phyloP scores from a whole-genome alignment of 2,329 filamentous ascomycete genomes.

The Monascus ruber region DNA sequence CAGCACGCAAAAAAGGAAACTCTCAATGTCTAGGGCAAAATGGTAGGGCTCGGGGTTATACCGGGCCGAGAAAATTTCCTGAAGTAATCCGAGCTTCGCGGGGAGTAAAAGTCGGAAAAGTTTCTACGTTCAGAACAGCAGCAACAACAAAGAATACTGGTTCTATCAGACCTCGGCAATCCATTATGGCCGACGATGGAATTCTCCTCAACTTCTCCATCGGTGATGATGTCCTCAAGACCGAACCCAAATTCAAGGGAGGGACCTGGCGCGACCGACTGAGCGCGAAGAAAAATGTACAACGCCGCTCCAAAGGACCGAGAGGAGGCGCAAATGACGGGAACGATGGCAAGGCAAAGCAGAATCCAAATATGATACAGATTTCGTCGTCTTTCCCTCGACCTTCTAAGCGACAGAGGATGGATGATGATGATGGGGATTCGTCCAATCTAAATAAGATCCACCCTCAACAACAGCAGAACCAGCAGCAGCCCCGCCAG shows the following conservation, averaged over 20 bases:
- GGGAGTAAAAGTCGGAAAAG: conserved; percentile 3
- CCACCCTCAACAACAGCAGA: conserved; percentile 14
- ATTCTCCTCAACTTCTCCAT: conserved; percentile 89
- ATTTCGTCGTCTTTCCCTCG: conserved; percentile 13
- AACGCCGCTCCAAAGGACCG: conserved; percentile 38
- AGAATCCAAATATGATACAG: conserved; percentile 26
- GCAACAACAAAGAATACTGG: not conserved
- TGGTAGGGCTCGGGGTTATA: conserved; percentile 15
- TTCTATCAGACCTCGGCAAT: not conserved
- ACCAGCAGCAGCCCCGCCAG: conserved; percentile 40
- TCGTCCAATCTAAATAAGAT: not conserved
- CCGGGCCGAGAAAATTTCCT: conserved; percentile 25
- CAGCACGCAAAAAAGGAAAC: not conserved
- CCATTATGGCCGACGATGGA: conserved; percentile 78
- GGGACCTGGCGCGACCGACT: conserved; percentile 88
- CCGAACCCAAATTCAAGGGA: conserved; percentile 60
- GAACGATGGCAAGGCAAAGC: conserved; percentile 5
- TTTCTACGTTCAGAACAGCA: not conserved
- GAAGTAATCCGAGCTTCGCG: not conserved
- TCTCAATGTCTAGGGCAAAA: conserved; percentile 19
- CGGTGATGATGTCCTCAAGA: conserved; percentile 52
- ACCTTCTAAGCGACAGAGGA: conserved; percentile 31
- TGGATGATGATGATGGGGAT: conserved; percentile 28
- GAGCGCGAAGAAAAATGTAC: conserved; percentile 59
- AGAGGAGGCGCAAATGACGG: conserved; percentile 6